Base-by-base conservation (phyloP, 306 rosid genomes). In the Vigna reflexopilosa region DNA sequence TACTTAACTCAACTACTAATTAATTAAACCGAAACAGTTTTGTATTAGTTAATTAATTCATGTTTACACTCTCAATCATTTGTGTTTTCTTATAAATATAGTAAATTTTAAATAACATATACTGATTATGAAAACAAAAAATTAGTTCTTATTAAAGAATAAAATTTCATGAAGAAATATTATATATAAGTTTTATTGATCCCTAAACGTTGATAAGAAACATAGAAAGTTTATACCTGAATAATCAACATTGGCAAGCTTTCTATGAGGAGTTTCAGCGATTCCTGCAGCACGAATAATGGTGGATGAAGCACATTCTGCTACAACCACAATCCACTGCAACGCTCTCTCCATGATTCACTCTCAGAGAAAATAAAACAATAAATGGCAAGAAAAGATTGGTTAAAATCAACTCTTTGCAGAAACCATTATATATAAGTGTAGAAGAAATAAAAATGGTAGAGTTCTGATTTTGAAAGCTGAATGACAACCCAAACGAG, bases 281-380 rank as follows among this genome's bases (percentile, higher is more conserved):
- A 51, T 51, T 51, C 19, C 22, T 8, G 4, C 57, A 7, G 56
- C 56, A 51, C 2, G 45, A 51, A n/a, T 51, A 2, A n/a, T n/a
- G 22, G 7, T 6, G 17, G 24, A 51, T 16, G 57, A 51, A 51
- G 57, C 57, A 51, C 22, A 51, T 51, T 2, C 22, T 51, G 11
- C 57, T n/a, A 51, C 10, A 51, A 51, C 57, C 57, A 51, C 10
- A n/a, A 51, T 51, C 57, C 57, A n/a, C 57, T n/a, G 57, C 57
- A 51, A n/a, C 19, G 57, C 57, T n/a, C 57, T 51, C 57, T 51
- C 24, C 57, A 51, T 51, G 24, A n/a, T n/a, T 50, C 56, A 16
- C 10, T 6, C 9, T 6, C 9, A n/a, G 5, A 50, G 55, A 50
- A 50, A 50, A 50, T n/a, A 16, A 50, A 50, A 50, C 11, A 16